phyloP scores from a whole-genome alignment of 768 basidiomycete species.

The Suillus subalutaceus region DNA sequence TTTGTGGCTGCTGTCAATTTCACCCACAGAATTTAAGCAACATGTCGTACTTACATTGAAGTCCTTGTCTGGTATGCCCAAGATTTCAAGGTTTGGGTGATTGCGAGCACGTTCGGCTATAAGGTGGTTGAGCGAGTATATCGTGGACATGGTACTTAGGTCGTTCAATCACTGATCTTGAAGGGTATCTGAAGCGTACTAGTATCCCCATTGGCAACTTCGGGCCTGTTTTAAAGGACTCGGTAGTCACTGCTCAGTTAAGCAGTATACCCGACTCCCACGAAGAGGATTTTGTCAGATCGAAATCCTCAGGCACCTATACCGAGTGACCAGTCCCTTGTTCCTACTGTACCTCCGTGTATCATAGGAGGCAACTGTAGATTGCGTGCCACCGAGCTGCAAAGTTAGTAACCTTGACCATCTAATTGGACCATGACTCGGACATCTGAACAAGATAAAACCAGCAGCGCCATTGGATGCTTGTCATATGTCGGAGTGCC shows the following conservation, averaged over 20 bases:
- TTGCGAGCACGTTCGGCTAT: slow-evolving; percentile 23
- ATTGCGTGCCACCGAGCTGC: too few relatives aligned
- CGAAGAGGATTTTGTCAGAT: too few relatives aligned
- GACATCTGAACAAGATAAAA: too few relatives aligned
- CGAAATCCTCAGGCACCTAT: too few relatives aligned
- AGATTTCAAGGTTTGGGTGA: slow-evolving; percentile 23
- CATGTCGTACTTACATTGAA: slow-evolving; percentile 17
- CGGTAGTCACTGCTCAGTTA: background rate
- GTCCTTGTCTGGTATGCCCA: slow-evolving; percentile 29
- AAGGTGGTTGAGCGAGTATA: slow-evolving; percentile 32
- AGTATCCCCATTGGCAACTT: background rate
- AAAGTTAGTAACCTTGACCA: too few relatives aligned
- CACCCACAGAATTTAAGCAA: background rate
- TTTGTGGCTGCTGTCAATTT: slow-evolving; percentile 7
- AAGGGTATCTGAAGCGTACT: background rate
- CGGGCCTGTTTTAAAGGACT: background rate
- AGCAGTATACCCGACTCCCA: background rate
- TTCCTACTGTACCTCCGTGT: too few relatives aligned
- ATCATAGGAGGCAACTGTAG: too few relatives aligned
- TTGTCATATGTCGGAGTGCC: too few relatives aligned
- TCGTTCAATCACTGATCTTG: background rate
- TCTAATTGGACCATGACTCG: too few relatives aligned
- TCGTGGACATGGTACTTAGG: slow-evolving; percentile 20
- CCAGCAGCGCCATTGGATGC: too few relatives aligned
- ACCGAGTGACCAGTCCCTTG: too few relatives aligned